Evolutionary conservation across 345 rosid species (phyloP).

Genomic region (Gossypium thurberi): DNA sequence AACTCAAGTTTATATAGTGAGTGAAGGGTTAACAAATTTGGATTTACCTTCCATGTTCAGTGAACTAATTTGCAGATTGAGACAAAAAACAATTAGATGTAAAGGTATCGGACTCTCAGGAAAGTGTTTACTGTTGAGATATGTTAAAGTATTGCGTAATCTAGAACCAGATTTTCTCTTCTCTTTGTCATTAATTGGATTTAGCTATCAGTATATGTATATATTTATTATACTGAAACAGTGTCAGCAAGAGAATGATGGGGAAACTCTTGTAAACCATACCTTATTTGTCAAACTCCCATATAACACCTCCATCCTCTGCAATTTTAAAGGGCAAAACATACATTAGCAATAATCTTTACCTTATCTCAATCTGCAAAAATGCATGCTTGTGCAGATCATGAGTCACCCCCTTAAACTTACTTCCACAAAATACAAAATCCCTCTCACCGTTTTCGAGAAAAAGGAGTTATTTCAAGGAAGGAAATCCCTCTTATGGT

Average conservation of each 20-base stretch:
- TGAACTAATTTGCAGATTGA: not conserved
- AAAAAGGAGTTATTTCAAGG: too few relatives aligned
- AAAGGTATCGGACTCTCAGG: not conserved
- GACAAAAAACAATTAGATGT: not conserved
- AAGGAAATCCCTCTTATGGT: too few relatives aligned
- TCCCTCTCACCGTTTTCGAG: too few relatives aligned
- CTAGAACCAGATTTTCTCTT: not conserved
- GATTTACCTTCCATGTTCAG: not conserved
- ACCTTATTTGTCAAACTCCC: conserved; percentile 51
- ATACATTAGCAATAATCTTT: not conserved
- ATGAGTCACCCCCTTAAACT: not conserved
- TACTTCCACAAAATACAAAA: too few relatives aligned
- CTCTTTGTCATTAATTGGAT: too few relatives aligned
- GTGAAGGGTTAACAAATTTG: not conserved
- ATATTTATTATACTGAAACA: not conserved
- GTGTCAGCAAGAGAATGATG: too few relatives aligned
- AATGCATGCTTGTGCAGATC: not conserved
- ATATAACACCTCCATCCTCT: conserved; percentile 56
- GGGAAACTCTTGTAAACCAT: not conserved
- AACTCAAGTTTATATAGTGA: not conserved
- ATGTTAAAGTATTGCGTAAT: not conserved
- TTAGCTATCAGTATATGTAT: too few relatives aligned
- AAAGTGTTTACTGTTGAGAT: not conserved
- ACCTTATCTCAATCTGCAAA: not conserved
- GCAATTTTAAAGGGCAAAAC: not conserved